Conservation (phyloP, 176 grass and related monocot species). For the Oryza brachyantha region DNA sequence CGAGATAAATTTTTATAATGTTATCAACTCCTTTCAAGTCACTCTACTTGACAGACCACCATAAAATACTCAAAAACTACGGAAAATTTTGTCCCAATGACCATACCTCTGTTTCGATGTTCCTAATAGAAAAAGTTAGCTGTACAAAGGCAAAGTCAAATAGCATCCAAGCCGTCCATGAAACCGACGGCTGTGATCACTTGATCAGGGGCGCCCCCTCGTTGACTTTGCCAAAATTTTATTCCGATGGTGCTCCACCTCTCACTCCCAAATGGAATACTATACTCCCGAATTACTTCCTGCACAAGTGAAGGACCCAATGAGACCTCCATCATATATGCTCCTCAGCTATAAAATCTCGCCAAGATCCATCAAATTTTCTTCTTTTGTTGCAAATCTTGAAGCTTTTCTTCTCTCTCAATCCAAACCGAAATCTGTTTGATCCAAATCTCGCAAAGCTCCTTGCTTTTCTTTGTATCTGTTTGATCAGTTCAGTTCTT, state of each 20-base stretch:
- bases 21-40: not conserved
- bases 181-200: not conserved
- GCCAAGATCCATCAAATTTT: conserved; percentile 22
- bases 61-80: not conserved
- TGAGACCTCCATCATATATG: conserved; percentile 2
- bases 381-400: conserved; percentile 26
- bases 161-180: not conserved
- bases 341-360: conserved; percentile 18
- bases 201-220: not conserved
- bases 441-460: not conserved
- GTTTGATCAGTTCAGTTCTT: not conserved
- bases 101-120: not conserved
- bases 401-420: not conserved
- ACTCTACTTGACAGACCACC: conserved; percentile 1
- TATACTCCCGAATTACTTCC: conserved; percentile 36
- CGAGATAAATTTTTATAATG: not conserved
- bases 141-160: not conserved
- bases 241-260: conserved; percentile 49
- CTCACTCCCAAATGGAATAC: conserved; percentile 23
- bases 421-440: not conserved
- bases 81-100: not conserved
- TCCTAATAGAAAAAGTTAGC: not conserved
- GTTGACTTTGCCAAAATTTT: conserved; percentile 41
- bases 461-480: not conserved
- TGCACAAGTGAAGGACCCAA: conserved; percentile 43